phyloP scores from a whole-genome alignment of 2,329 filamentous ascomycete genomes.

The Microdochium trichocladiopsis region DNA sequence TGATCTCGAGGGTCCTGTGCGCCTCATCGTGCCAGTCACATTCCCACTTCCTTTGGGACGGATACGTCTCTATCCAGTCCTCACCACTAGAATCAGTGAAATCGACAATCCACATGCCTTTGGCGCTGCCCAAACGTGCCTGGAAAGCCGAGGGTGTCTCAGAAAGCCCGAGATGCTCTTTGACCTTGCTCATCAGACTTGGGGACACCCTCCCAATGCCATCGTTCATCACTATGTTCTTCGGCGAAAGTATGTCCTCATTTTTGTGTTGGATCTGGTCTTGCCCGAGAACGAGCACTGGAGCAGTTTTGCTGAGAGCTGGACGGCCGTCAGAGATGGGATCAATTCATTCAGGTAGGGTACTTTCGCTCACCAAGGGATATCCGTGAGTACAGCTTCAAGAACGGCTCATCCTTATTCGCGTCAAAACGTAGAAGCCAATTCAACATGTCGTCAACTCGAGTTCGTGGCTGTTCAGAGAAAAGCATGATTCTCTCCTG shows the following conservation, averaged over 20 bases:
- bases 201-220: constrained; percentile 61
- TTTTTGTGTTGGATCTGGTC: constrained; percentile 34
- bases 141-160: constrained; percentile 61
- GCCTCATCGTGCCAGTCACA: constrained; percentile 36
- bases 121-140: constrained; percentile 63
- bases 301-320: constrained; percentile 45
- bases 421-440: constrained; percentile 41
- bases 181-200: constrained; percentile 46
- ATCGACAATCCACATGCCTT: constrained; percentile 68
- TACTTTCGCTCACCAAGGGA: constrained; percentile 34
- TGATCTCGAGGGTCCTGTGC: constrained; percentile 61
- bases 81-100: constrained; percentile 33
- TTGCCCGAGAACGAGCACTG: constrained; percentile 36
- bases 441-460: constrained; percentile 33
- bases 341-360: neutral
- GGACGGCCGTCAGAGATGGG: constrained; percentile 5
- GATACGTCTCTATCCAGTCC: constrained; percentile 60
- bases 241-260: constrained; percentile 31
- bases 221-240: constrained; percentile 51
- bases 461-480: constrained; percentile 41
- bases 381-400: constrained; percentile 54
- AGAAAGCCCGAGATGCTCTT: constrained; percentile 37
- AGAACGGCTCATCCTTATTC: constrained; percentile 37
- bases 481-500: constrained; percentile 46
- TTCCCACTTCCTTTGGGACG: constrained; percentile 64